Percentiles rank a stretch among this genome's conserved stretches.
Evolutionary conservation across 257 asterid species (phyloP).

Genomic region (Solanum clarkiae): DNA sequence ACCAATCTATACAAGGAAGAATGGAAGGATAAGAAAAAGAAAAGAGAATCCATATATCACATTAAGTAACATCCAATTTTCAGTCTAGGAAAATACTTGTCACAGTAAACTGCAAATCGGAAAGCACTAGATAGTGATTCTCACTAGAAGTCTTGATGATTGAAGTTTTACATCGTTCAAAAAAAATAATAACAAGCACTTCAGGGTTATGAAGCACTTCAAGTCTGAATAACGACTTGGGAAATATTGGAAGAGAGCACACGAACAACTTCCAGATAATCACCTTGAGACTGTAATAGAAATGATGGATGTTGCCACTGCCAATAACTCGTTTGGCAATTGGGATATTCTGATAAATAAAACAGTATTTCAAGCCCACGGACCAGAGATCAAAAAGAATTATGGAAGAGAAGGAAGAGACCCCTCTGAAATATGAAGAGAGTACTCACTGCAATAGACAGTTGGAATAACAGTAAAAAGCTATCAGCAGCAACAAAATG

Average conservation of each 20-base stretch:
- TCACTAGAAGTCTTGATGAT: not conserved
- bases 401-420: not conserved
- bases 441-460: conserved; percentile 48
- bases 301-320: not conserved
- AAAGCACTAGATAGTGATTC: not conserved
- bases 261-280: too few species aligned
- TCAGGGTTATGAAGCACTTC: not conserved
- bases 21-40: not conserved
- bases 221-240: not conserved
- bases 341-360: not conserved
- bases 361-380: not conserved
- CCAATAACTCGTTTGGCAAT: not conserved
- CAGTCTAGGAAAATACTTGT: not conserved
- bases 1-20: not conserved
- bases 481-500: conserved; percentile 49
- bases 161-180: not conserved
- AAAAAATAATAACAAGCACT: not conserved
- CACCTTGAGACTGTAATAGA: not conserved
- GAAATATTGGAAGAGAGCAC: not conserved
- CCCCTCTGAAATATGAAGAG: not conserved
- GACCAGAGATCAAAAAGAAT: not conserved
- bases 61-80: not conserved
- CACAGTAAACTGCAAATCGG: not conserved
- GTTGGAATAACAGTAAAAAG: conserved; percentile 73
- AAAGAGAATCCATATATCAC: not conserved